Conservation (phyloP, 1,284 basidiomycete species). For the Anthracocystis setariae region DNA sequence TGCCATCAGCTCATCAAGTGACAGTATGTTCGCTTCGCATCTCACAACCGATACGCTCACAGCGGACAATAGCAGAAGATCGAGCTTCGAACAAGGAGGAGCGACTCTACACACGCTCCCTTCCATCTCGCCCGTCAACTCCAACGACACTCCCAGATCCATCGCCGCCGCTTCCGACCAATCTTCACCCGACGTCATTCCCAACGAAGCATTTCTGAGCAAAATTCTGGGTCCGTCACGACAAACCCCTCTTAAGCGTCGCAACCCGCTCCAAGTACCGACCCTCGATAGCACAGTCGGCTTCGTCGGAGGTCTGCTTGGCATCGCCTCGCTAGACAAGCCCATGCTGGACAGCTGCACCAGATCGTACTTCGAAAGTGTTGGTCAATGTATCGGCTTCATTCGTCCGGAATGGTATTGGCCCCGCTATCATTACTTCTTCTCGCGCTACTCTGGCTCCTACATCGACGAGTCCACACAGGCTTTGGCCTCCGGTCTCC, state of each 20-base stretch:
- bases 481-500: background rate
- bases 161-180: constrained; percentile 4
- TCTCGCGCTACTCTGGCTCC: constrained; percentile 22
- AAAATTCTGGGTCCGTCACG: background rate
- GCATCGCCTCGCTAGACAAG: constrained; percentile 35
- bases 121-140: background rate
- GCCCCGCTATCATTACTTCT: constrained; percentile 36
- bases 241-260: constrained; percentile 1
- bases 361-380: constrained; percentile 26
- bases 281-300: constrained; percentile 11
- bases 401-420: constrained; percentile 40
- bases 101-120: background rate
- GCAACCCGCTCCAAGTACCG: constrained; percentile 26
- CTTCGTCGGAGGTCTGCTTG: constrained; percentile 36
- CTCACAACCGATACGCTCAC: background rate
- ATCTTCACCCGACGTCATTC: constrained; percentile 15
- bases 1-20: constrained; percentile 5
- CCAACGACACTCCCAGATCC: constrained; percentile 11
- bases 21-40: background rate
- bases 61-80: background rate
- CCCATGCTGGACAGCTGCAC: constrained; percentile 31
- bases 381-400: constrained; percentile 38
- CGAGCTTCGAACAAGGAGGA: background rate
- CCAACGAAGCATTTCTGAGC: constrained; percentile 17
- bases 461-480: background rate